A percentile compares a stretch with the other conserved stretches of the same genome.
Evolutionary conservation across 306 rosid genomes (phyloP).

Genomic region (Trifolium dubium): DNA sequence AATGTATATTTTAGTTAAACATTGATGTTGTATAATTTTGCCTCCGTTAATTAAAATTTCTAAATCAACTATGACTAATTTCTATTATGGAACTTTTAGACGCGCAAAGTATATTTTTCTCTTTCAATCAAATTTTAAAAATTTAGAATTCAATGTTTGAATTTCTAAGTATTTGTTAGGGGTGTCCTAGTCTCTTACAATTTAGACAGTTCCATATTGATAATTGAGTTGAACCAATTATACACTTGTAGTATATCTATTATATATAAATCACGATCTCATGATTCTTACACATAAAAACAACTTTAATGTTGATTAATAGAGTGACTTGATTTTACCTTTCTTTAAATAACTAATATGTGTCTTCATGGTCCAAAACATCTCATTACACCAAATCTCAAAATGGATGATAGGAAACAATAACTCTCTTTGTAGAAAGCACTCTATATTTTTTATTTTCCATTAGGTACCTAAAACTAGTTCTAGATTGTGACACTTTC

Average conservation of each 20-base stretch:
- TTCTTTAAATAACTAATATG: neutral
- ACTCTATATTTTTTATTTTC: slow-evolving; percentile 4
- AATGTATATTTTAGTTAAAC: no score
- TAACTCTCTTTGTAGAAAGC: slow-evolving; percentile 18
- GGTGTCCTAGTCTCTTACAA: no score
- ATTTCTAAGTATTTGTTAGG: no score
- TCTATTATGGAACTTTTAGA: no score
- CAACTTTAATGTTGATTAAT: neutral
- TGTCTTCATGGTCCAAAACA: slow-evolving; percentile 1
- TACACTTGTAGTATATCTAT: neutral
- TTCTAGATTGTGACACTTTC: slow-evolving; percentile 38
- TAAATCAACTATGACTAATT: no score
- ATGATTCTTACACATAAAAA: neutral
- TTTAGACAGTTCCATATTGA: no score
- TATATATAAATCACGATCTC: neutral
- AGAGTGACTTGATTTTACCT: neutral
- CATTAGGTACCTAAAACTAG: slow-evolving; percentile 33
- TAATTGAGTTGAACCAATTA: neutral
- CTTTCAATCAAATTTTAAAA: no score
- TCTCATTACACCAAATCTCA: neutral
- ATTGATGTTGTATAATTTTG: no score
- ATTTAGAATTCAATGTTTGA: no score
- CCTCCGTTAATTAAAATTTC: no score
- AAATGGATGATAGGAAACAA: neutral
- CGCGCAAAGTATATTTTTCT: no score